Base-by-base conservation (phyloP, 805 yeast species). In the Hanseniaspora lindneri region DNA sequence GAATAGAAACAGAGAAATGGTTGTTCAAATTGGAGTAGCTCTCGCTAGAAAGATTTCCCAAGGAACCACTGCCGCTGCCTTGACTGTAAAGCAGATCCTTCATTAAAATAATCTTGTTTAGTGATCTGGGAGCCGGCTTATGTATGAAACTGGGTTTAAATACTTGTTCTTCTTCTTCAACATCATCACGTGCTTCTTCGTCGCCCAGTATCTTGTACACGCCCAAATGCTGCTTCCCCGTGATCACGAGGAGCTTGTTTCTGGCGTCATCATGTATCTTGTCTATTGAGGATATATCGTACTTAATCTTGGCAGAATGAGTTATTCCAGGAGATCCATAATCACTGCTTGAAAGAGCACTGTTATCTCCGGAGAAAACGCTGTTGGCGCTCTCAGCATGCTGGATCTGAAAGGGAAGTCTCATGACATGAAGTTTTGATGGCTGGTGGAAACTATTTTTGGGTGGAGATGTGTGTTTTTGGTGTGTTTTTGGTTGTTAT, bases 301-400 rank as follows among this genome's bases (percentile, higher is more conserved):
- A 21, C 17, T 39, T 44, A 11, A 23, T 8, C 34, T 32, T 37
- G 3, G 36, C 16, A 1, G 49, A 44, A 28, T 44, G 49, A 9
- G 49, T 44, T 25, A 44, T 44, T 7, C 49, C 49, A 10, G 49
- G 49, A 11, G 49, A 29, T 17, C 49, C 49, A 32, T 44, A 44
- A 8, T 34, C 23, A 28, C 24, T 32, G 9, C 10, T 9, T 27
- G 8, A 9, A 9, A 11, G 29, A 27, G 29, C 11, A 27, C 10
- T 30, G 5, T 7, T 30, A 30, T 30, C n/a, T 13, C 16, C 19
- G 37, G 7, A 13, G 28, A 6, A 36, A 36, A 8, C 13, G 17
- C 21, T 35, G n/a, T 13, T 30, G 5, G 23, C 21, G n/a, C 36
- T 17, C 8, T 33, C 36, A 17, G 23, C 19, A 17, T 33, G 36